Evolutionary conservation across 441 rosid species (phyloP), one percentile per base, ranked within the genome.

Genomic region (Arabidopsis lyrata): DNA sequence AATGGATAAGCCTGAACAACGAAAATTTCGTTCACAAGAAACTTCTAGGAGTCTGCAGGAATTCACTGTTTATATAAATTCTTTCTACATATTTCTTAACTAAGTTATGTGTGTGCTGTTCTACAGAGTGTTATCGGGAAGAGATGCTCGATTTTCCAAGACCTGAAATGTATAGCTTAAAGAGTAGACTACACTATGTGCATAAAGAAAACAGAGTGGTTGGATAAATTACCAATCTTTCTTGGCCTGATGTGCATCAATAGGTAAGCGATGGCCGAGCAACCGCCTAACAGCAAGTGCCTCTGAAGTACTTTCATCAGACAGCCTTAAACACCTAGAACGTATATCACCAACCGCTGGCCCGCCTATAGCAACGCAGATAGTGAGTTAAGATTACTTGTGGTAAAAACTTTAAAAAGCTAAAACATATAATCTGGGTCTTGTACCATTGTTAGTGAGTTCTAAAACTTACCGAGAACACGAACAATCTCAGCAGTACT

Each of bases 321-420:
- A 92, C 49, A 95, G 81, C 76, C 99, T 87, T 85, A 95, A 88
- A 77, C 99, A 92, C 72, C 99, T 87, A 3, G 99, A 95, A 66
- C 99, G 81, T 68, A 92, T 95, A 71, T 95, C 99, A 66, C 97
- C 99, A 55, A 95, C 97, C 41, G 99, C 99, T 16, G 97, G 97
- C 56, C 99, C 99, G 36, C 97, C 97, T 91, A 57, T 11, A 63
- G 57, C 65, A 63, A 55, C 20, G 6, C 64, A 64, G 32, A 64
- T 10, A 58, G 4, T 57, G 65, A 65, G 59, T 39, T 59, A 20
- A 12, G 5, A 58, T 24, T n/a, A 29, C 31, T 29, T 29, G 0
- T 29, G 31, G n/a, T 3, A 20, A 2, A 1, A 39, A 7, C 32
- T 6, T 41, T 4, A n/a, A 38, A 61, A 70, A 27, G n/a, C 50